These are phyloP conservation scores for Pestalotiopsis sp. DNA, from an alignment of 2,329 filamentous ascomycete genomes.

Conservation along the genomic window DNA sequence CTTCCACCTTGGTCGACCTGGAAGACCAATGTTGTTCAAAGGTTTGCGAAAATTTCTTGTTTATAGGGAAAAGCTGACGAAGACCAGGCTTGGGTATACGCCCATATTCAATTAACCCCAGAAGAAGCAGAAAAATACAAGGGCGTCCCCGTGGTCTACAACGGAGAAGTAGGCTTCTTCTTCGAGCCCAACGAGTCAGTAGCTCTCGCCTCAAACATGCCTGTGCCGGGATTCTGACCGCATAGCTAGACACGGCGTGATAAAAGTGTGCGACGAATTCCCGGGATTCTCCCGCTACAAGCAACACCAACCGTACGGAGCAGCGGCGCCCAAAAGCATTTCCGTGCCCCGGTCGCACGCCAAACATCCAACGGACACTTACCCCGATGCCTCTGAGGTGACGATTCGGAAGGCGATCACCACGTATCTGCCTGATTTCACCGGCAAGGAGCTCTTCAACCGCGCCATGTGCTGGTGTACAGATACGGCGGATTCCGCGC, in stretches of 20 bases:
- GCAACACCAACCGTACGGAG: slow-evolving; percentile 33
- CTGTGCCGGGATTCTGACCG: background rate
- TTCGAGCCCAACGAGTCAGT: slow-evolving; percentile 47
- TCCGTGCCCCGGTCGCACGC: slow-evolving; percentile 40
- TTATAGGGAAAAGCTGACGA: background rate
- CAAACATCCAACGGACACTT: slow-evolving; percentile 39
- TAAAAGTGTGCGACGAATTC: slow-evolving; percentile 42
- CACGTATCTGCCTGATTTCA: slow-evolving; percentile 33
- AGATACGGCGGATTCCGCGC: slow-evolving; percentile 35
- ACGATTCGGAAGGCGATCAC: slow-evolving; percentile 32
- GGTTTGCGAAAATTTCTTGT: slow-evolving; percentile 19
- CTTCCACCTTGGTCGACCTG: slow-evolving; percentile 36
- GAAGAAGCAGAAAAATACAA: slow-evolving; percentile 45
- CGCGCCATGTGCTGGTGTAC: slow-evolving; percentile 38
- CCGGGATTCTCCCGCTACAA: slow-evolving; percentile 42
- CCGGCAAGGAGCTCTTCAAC: slow-evolving; percentile 32
- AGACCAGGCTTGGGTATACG: slow-evolving; percentile 45
- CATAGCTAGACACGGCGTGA: slow-evolving; percentile 29
- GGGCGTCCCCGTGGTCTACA: slow-evolving; percentile 45
- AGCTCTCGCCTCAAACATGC: background rate
- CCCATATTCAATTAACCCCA: slow-evolving; percentile 44
- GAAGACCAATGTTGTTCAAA: slow-evolving; percentile 41
- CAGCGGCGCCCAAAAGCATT: slow-evolving; percentile 35
- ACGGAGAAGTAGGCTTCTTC: slow-evolving; percentile 51
- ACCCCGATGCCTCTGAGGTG: slow-evolving; percentile 35